Conservation (phyloP, 2,329 filamentous ascomycete species). For the Colletotrichum lindemuthianum region DNA sequence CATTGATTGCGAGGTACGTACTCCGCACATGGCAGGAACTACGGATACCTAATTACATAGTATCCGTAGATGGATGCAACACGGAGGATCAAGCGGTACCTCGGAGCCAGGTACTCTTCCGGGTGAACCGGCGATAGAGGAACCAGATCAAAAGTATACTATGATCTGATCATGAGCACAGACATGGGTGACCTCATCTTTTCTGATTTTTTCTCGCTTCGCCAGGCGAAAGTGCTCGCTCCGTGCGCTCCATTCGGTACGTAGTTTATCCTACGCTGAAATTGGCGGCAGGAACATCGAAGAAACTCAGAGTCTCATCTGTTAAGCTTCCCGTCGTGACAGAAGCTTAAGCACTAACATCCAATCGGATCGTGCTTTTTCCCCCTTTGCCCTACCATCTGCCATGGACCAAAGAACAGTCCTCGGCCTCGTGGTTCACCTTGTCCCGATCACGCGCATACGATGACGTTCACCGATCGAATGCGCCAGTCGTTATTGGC, state of each 20-base stretch:
- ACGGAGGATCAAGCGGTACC: too few species aligned
- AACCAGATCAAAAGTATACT: too few species aligned
- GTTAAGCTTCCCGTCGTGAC: conserved; percentile 26
- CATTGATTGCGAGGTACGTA: too few species aligned
- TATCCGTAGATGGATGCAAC: too few species aligned
- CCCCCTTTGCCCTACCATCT: not conserved
- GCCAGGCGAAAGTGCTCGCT: not conserved
- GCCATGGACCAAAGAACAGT: not conserved
- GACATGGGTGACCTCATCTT: conserved; percentile 34
- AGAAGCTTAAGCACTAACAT: conserved; percentile 19
- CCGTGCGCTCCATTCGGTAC: not conserved
- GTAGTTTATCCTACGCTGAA: too few species aligned
- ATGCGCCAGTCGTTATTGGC: conserved; percentile 17
- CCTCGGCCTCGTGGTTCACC: not conserved
- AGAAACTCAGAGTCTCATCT: not conserved
- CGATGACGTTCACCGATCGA: conserved; percentile 20
- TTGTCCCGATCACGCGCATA: conserved; percentile 20
- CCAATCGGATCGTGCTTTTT: not conserved
- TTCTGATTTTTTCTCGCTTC: not conserved
- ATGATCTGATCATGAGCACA: conserved; percentile 8
- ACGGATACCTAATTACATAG: too few species aligned
- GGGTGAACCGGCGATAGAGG: not conserved
- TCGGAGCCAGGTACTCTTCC: not conserved
- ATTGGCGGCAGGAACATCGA: too few species aligned
- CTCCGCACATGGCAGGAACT: too few species aligned